Evolutionary conservation across 768 basidiomycete genomes (phyloP).

Genomic region (Mycena latifolia): DNA sequence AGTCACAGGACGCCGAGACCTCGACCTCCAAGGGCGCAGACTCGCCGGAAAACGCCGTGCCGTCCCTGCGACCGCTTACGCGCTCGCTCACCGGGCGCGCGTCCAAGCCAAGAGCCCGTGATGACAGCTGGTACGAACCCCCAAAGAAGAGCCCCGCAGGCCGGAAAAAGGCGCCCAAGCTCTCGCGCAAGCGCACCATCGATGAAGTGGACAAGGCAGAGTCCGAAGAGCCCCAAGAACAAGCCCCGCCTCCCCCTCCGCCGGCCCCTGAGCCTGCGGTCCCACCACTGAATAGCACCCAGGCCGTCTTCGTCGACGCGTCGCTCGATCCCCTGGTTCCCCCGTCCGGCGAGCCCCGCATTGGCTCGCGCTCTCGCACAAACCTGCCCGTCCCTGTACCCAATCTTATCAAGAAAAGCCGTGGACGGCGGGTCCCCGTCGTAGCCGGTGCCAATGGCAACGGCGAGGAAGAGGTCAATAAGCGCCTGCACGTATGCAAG

Average conservation of each 20-base stretch:
- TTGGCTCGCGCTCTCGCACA: constrained; percentile 15
- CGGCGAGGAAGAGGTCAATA: constrained; percentile 42
- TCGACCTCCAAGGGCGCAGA: background rate
- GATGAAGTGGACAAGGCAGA: constrained; percentile 25
- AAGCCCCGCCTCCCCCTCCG: background rate
- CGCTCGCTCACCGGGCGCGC: constrained; percentile 31
- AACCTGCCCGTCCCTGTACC: constrained; percentile 62
- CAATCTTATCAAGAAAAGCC: constrained; percentile 11
- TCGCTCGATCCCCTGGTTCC: background rate
- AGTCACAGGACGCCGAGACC: constrained; percentile 11
- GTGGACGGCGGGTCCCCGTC: constrained; percentile 70
- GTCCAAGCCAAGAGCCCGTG: constrained; percentile 26
- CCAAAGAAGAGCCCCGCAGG: constrained; percentile 20
- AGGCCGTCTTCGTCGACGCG: constrained; percentile 21
- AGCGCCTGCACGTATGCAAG: constrained; percentile 77
- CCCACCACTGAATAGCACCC: constrained; percentile 15
- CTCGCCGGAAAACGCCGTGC: background rate
- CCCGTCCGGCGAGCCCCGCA: background rate
- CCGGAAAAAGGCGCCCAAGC: constrained; percentile 19
- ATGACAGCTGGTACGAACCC: constrained; percentile 31
- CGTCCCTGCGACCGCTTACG: constrained; percentile 19
- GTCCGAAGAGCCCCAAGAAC: constrained; percentile 14
- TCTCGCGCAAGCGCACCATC: constrained; percentile 25
- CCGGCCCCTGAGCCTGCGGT: constrained; percentile 7
- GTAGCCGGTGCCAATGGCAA: constrained; percentile 37